Conservation (phyloP, 495 filamentous ascomycete genomes). For the Daldinia bambusicola region DNA sequence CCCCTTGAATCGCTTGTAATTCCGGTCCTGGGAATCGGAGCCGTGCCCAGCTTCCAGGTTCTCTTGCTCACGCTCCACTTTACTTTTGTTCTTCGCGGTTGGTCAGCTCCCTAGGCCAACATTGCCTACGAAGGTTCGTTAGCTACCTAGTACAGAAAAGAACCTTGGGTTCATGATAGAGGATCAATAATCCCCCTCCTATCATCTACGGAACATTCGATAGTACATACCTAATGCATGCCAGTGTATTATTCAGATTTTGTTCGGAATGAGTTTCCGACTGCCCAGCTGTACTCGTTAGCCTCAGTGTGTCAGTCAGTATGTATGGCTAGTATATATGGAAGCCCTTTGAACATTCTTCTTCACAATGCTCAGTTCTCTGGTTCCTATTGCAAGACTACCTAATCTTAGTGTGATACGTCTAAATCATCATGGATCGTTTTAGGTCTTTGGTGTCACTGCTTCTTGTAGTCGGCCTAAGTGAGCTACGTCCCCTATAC, state of each 20-base stretch:
- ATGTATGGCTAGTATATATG: neutral
- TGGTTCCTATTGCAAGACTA: slow-evolving; percentile 5
- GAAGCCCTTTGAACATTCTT: neutral
- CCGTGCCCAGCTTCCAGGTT: slow-evolving; percentile 29
- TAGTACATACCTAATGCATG: neutral
- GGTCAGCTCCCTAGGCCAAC: slow-evolving; percentile 9
- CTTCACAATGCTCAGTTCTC: slow-evolving; percentile 7
- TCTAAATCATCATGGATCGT: slow-evolving; percentile 36
- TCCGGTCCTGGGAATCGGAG: slow-evolving; percentile 29
- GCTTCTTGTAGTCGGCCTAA: slow-evolving; percentile 39
- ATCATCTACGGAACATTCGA: slow-evolving; percentile 10
- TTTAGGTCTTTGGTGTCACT: slow-evolving; percentile 27
- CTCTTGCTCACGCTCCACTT: slow-evolving; percentile 16
- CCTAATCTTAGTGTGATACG: slow-evolving; percentile 18
- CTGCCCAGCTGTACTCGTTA: slow-evolving; percentile 17
- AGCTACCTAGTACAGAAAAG: slow-evolving; percentile 3
- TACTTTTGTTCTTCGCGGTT: slow-evolving; percentile 1
- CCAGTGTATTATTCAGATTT: slow-evolving; percentile 18
- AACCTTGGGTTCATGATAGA: slow-evolving; percentile 9
- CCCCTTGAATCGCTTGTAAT: slow-evolving; percentile 1
- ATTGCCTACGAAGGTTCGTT: neutral
- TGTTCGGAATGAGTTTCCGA: slow-evolving; percentile 26
- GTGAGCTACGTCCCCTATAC: slow-evolving; percentile 20
- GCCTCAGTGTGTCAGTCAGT: slow-evolving; percentile 1
- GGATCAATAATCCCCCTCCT: slow-evolving; percentile 19